Percentiles rank a stretch among this genome's conserved stretches.
Evolutionary conservation across 495 filamentous ascomycete species (phyloP).

Genomic region (Aspergillus baeticus): DNA sequence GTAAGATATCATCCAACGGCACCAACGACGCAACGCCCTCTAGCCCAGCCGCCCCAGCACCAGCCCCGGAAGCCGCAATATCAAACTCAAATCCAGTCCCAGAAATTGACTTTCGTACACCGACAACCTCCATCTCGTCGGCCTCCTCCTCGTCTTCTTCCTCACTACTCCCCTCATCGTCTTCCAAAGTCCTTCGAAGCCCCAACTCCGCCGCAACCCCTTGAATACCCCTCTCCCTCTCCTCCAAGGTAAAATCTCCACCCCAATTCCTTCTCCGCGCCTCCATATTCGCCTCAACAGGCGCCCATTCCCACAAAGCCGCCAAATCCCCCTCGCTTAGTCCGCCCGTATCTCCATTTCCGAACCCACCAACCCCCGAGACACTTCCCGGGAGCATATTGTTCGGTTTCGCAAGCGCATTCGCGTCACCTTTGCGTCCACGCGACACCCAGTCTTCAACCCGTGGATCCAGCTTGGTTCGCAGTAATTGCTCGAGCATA

Average conservation of each 20-base stretch:
- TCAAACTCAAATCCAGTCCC: conserved; percentile 39
- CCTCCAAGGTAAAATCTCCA: conserved; percentile 68
- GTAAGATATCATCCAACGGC: conserved; percentile 51
- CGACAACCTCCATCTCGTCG: conserved; percentile 48
- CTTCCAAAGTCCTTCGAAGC: conserved; percentile 53
- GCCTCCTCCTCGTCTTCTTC: conserved; percentile 61
- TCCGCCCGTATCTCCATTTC: conserved; percentile 21
- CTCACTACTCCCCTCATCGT: conserved; percentile 52
- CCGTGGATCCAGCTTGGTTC: conserved; percentile 77
- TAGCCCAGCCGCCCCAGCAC: conserved; percentile 15
- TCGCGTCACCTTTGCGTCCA: conserved; percentile 38
- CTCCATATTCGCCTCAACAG: conserved; percentile 49
- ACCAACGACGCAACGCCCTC: conserved; percentile 37
- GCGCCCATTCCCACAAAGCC: conserved; percentile 51
- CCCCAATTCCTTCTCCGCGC: conserved; percentile 50
- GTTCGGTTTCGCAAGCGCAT: conserved; percentile 14
- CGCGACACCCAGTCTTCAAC: conserved; percentile 71
- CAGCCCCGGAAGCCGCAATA: conserved; percentile 33
- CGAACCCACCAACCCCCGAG: not conserved
- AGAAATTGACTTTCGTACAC: conserved; percentile 35
- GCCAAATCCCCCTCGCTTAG: conserved; percentile 39
- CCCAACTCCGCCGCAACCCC: conserved; percentile 74
- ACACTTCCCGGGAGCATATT: not conserved
- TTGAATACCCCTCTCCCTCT: conserved; percentile 62
- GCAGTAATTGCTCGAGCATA: conserved; percentile 62